Conservation (phyloP, 2,329 filamentous ascomycete genomes). For the Fusarium newnesense region DNA sequence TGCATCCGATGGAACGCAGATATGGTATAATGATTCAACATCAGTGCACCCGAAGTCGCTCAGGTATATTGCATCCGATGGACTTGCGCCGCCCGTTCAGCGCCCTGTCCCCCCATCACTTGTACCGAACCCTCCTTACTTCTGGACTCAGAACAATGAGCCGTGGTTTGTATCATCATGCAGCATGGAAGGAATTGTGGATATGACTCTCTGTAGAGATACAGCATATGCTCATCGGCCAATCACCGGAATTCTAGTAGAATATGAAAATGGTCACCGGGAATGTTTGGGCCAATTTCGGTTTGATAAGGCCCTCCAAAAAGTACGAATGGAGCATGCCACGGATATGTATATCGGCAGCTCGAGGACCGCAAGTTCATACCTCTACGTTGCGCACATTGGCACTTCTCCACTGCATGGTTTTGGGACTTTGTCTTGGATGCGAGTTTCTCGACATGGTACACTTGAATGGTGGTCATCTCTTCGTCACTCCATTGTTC, state of each 20-base stretch:
- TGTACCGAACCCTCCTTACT: slow-evolving; percentile 7
- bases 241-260: slow-evolving; percentile 4
- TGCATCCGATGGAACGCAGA: neutral
- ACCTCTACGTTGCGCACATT: slow-evolving; percentile 19
- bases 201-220: slow-evolving; percentile 22
- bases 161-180: slow-evolving; percentile 22
- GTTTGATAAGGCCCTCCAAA: slow-evolving; percentile 9
- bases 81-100: neutral
- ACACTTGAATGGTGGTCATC: slow-evolving; percentile 24
- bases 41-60: neutral
- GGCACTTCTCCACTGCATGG: neutral
- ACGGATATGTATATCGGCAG: slow-evolving; percentile 16
- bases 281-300: slow-evolving; percentile 22
- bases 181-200: slow-evolving; percentile 7
- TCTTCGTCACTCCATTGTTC: slow-evolving; percentile 18
- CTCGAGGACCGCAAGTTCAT: slow-evolving; percentile 10
- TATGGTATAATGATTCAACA: slow-evolving; percentile 6
- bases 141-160: slow-evolving; percentile 8
- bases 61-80: slow-evolving; percentile 5
- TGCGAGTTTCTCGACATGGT: slow-evolving; percentile 3
- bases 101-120: slow-evolving; percentile 6
- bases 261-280: slow-evolving; percentile 14
- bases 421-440: neutral
- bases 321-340: neutral
- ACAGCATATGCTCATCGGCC: neutral